Evolutionary conservation across 139 green algal genomes (phyloP), one percentile per base, ranked within the genome.

Genomic region (Nannochloris sp.): DNA sequence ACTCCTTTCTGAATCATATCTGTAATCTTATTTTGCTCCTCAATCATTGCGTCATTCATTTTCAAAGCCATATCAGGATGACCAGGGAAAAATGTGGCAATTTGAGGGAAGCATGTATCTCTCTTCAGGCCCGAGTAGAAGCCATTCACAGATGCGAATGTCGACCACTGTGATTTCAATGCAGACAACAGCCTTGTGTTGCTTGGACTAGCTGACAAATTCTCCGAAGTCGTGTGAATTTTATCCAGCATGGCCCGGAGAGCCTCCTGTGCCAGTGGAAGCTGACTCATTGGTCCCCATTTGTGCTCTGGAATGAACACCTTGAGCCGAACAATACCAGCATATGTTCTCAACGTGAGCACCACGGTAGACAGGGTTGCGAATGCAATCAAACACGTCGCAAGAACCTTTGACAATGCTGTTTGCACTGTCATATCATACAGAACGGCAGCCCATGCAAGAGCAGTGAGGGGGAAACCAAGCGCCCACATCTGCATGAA

Each of bases 401-500:
- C 63, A 31, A 78, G 30, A 25, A 68, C 73, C 43, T 75, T 66
- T 43, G 58, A 59, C 56, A 76, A 65, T 3, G 46, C 68, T 23
- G 61, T 72, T 20, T 59, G 3, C 9, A 82, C 68, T 29, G 70
- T 61, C 25, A 25, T 4, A 46, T 82, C 51, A 69, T 83, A 83
- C 28, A 68, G 44, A 28, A 75, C 53, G 20, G 59, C 31, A 23
- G 63, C 48, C 55, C 74, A 72, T 57, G 60, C 56, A 55, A 83
- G 48, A 36, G 67, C 76, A 17, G 48, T 60, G 13, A 61, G 40
- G 68, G 76, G 73, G 68, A 83, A 83, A 49, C 61, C 61, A 37
- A 61, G 63, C 2, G 73, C 68, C 58, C 59, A 68, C 67, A 74
- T 74, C 33, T 69, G 67, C 66, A 72, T 72, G 57, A 72, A 72